Evolutionary conservation across 2,329 filamentous ascomycete genomes (phyloP), one percentile per base, ranked within the genome.

Genomic region (Metarhizium brunneum): DNA sequence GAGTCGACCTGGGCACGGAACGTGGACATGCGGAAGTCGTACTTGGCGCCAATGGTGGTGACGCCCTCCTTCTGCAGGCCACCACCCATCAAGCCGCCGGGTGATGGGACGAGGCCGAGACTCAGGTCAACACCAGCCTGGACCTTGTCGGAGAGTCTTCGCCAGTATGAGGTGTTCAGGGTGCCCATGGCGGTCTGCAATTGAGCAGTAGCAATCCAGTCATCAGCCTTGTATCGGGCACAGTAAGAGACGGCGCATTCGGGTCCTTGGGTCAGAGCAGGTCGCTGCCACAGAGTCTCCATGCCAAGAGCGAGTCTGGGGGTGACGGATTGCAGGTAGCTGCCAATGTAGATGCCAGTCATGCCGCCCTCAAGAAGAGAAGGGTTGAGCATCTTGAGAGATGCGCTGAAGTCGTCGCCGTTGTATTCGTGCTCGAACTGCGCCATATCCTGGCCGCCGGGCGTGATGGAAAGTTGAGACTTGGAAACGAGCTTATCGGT

Each of bases 1-100:
- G 91, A 95, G 76, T 99, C 94, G 65, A 97, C 82, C 76, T 99
- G 94, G 48, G 92, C 94, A 62, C 92, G 86, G 85, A 96, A 96
- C 52, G 90, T 94, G 55, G 90, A 94, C 76, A 91, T 89, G 68
- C 90, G 84, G 84, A 99, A 99, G 72, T 96, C 92, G 76, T 99
- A 99, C 76, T 99, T 99, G 70, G 91, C 90, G 66, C 92, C 94
- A 65, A 97, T 82, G 54, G 92, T 90, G 54, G 95, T 92, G 59
- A 90, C 82, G 55, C 94, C 94, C 72, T 99, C 92, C 73, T 91
- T 92, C 71, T 86, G 83, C 54, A 86, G 71, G 50, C 84, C 84
- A 58, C 80, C 84, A 66, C 90, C 90, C 84, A 94, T 91, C 73
- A 89, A 76, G 60, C 83, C 82, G 53, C 82, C 83, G 53, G 77